Percentiles rank a stretch among this genome's conserved stretches.
Conservation (phyloP, 2,329 filamentous ascomycete genomes). For the Aulographum hederae region DNA sequence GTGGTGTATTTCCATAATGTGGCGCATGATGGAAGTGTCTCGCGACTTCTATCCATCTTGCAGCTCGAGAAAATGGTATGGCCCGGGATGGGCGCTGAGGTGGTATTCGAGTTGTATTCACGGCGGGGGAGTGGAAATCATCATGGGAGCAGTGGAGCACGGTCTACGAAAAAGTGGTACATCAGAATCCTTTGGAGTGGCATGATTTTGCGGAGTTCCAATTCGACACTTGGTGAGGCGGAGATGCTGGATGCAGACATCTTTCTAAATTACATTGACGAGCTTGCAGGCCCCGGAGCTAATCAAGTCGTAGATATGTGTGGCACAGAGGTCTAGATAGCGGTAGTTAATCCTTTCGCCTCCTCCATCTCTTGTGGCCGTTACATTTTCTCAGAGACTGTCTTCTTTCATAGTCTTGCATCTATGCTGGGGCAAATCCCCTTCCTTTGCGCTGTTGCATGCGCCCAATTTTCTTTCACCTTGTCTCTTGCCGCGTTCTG, state of each 20-base stretch:
- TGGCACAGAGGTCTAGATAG: too few relatives aligned
- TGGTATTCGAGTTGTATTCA: slow-evolving; percentile 56
- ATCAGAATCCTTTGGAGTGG: slow-evolving; percentile 53
- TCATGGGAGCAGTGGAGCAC: not conserved
- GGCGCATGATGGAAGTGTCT: slow-evolving; percentile 60
- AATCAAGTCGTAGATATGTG: too few relatives aligned
- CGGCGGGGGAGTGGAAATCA: slow-evolving; percentile 5
- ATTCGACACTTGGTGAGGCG: slow-evolving; percentile 46
- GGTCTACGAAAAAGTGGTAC: slow-evolving; percentile 13
- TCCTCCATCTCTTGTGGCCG: too few relatives aligned
- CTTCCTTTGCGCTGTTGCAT: too few relatives aligned
- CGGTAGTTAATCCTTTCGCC: too few relatives aligned
- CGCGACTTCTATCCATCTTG: slow-evolving; percentile 47
- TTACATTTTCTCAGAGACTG: too few relatives aligned
- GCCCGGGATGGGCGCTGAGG: slow-evolving; percentile 67
- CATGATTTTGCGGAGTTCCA: slow-evolving; percentile 45
- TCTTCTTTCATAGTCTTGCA: too few relatives aligned
- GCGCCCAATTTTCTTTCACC: too few relatives aligned
- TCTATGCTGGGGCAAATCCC: too few relatives aligned
- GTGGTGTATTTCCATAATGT: slow-evolving; percentile 56
- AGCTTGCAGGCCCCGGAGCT: slow-evolving; percentile 54
- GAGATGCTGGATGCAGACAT: slow-evolving; percentile 52
- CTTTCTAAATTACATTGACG: slow-evolving; percentile 53
- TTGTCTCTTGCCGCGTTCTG: too few relatives aligned
- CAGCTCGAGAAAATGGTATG: slow-evolving; percentile 64